These are phyloP conservation scores for Colletotrichum caudatum DNA, from an alignment of 2,329 filamentous ascomycete genomes.

Conservation along the genomic window DNA sequence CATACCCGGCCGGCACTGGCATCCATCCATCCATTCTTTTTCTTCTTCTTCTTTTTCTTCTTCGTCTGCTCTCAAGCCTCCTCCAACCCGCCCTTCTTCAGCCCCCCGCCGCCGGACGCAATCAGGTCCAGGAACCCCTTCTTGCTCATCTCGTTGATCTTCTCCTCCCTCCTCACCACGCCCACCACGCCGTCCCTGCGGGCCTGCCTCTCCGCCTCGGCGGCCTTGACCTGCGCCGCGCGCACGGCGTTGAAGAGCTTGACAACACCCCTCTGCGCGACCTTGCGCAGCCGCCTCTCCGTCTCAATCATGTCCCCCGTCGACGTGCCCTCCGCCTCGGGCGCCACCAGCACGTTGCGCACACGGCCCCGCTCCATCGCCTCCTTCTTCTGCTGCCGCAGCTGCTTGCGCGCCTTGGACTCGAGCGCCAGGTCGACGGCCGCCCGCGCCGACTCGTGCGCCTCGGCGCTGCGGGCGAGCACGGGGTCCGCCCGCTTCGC, in stretches of 20 bases:
- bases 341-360: slow-evolving; percentile 81
- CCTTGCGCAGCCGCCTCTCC: slow-evolving; percentile 86
- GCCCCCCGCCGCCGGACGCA: slow-evolving; percentile 69
- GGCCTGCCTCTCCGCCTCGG: slow-evolving; percentile 78
- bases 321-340: slow-evolving; percentile 57
- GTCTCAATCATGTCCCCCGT: slow-evolving; percentile 71
- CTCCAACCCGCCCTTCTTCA: slow-evolving; percentile 70
- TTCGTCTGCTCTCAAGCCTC: slow-evolving; percentile 59
- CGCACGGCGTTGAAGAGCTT: slow-evolving; percentile 97
- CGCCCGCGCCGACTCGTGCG: slow-evolving; percentile 77
- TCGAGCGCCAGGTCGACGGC: slow-evolving; percentile 84
- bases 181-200: slow-evolving; percentile 82
- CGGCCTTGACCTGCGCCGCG: slow-evolving; percentile 89
- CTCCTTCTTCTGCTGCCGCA: slow-evolving; percentile 83
- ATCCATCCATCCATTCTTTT: neutral
- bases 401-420: slow-evolving; percentile 80
- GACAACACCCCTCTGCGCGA: slow-evolving; percentile 91
- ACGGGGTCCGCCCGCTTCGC: slow-evolving; percentile 89
- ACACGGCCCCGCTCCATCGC: slow-evolving; percentile 89
- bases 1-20: neutral
- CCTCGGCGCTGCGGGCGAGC: slow-evolving; percentile 83
- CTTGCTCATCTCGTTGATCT: slow-evolving; percentile 95
- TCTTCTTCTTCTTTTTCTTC: neutral
- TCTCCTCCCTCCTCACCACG: slow-evolving; percentile 83
- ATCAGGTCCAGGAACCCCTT: slow-evolving; percentile 96